Conservation (phyloP, 139 green algal genomes). For the Coccomyxa sp. region DNA sequence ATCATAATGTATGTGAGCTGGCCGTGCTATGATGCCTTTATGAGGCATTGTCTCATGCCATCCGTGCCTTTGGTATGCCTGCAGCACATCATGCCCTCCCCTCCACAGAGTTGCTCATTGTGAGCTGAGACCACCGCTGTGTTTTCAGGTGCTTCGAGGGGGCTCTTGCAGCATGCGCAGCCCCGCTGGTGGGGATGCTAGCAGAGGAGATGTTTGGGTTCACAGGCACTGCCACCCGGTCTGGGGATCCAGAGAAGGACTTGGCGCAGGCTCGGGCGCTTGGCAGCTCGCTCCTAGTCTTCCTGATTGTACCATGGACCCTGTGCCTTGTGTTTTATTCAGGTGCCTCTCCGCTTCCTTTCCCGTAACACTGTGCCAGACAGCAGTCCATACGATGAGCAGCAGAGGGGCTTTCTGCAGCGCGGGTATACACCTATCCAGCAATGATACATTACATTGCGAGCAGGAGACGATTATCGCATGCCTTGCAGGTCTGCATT, state of each 20-base stretch:
- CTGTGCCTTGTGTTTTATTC: slow-evolving; percentile 43
- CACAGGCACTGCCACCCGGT: slow-evolving; percentile 25
- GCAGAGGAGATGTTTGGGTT: slow-evolving; percentile 54
- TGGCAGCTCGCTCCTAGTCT: slow-evolving; percentile 32
- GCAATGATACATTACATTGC: not conserved
- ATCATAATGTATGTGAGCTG: too few relatives aligned
- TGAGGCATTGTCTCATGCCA: not conserved
- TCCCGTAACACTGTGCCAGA: not conserved
- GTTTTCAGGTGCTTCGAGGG: slow-evolving; percentile 22
- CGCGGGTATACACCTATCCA: not conserved
- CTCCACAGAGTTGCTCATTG: not conserved
- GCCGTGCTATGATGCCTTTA: not conserved
- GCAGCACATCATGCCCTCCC: not conserved
- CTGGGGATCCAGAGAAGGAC: slow-evolving; percentile 9
- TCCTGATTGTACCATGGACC: slow-evolving; percentile 35
- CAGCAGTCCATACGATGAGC: not conserved
- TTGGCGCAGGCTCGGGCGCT: slow-evolving; percentile 32
- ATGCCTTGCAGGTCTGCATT: slow-evolving; percentile 31
- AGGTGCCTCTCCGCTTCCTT: not conserved
- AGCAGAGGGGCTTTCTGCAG: not conserved
- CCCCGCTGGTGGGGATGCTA: slow-evolving; percentile 53
- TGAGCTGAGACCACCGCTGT: not conserved
- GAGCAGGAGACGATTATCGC: not conserved
- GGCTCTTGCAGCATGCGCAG: slow-evolving; percentile 37
- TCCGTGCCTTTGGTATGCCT: not conserved